Evolutionary conservation across 768 basidiomycete genomes (phyloP), one percentile per base, ranked within the genome.

Genomic region (Fistulinella prunicolor): DNA sequence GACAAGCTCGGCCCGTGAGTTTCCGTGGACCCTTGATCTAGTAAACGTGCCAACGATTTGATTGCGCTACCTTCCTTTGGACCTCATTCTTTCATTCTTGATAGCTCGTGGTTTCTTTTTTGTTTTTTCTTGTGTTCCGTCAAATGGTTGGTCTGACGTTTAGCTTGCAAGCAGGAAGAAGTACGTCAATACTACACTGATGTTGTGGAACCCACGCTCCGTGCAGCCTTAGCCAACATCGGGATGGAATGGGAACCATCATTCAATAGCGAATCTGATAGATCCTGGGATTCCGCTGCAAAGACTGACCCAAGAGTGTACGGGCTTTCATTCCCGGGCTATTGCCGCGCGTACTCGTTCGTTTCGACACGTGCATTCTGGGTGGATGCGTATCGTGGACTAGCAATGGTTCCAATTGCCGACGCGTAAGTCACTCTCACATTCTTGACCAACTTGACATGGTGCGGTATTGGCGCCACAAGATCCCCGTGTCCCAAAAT

Each of bases 301-400:
- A 42, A 37, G 38, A 20, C 20, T 10, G 16, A 36, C 19, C 42
- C 51, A 34, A 50, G 50, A 19, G 22, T 37, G 38, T 39, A 51
- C 14, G 34, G 37, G 38, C 48, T 52, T 40, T 67, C 67, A 17
- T 56, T 67, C 26, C 29, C 55, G 22, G 67, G 65, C 23, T 67
- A 65, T 32, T 67, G 63, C 28, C 65, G 56, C 23, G 66, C 67
- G 5, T 81, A 78, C 57, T 69, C 77, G 2, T 75, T 93, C 28
- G 87, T 94, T 42, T 86, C 84, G 3, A 86, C 89, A 4, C 76
- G 92, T 32, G 85, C 89, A 3, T 94, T 94, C 67, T 71, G 89
- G 50, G 80, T 92, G 51, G 92, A 94, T 65, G 75, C 79, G 7
- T 93, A 81, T 61, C 89, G 91, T 62, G 81, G 82, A 6, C 70